Evolutionary conservation across 345 rosid genomes (phyloP).

Genomic region (Aurinia saxatilis): DNA sequence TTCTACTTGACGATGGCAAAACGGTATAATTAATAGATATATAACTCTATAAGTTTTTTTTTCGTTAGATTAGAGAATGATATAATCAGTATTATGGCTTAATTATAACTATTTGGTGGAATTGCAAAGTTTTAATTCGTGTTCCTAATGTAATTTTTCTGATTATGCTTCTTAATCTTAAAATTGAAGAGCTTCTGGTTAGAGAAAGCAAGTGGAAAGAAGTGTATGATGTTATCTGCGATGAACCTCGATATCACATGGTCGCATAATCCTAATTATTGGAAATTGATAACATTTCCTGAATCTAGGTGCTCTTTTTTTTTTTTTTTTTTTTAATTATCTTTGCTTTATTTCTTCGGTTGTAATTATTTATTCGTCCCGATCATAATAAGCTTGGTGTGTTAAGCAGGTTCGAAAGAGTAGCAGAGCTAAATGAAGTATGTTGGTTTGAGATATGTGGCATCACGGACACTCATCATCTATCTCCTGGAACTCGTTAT

Average conservation of each 20-base stretch:
- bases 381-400: no score
- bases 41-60: not conserved
- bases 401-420: conserved; percentile 5
- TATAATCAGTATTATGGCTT: not conserved
- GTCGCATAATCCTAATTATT: not conserved
- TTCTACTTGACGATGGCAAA: conserved; percentile 34
- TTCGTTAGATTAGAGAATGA: not conserved
- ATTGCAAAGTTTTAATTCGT: no score
- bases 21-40: conserved; percentile 32
- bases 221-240: no score
- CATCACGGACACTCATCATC: not conserved
- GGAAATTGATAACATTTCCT: not conserved
- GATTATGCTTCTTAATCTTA: no score
- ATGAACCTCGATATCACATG: not conserved
- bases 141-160: no score
- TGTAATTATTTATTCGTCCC: not conserved
- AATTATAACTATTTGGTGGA: no score
- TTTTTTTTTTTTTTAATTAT: not conserved
- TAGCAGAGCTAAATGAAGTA: not conserved
- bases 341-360: not conserved
- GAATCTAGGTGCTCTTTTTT: conserved; percentile 12
- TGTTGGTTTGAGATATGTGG: conserved; percentile 21
- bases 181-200: conserved; percentile 4
- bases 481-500: no score
- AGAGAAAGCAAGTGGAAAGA: no score